Evolutionary conservation across 441 rosid genomes (phyloP).

Genomic region (Dalechampia spathulata): DNA sequence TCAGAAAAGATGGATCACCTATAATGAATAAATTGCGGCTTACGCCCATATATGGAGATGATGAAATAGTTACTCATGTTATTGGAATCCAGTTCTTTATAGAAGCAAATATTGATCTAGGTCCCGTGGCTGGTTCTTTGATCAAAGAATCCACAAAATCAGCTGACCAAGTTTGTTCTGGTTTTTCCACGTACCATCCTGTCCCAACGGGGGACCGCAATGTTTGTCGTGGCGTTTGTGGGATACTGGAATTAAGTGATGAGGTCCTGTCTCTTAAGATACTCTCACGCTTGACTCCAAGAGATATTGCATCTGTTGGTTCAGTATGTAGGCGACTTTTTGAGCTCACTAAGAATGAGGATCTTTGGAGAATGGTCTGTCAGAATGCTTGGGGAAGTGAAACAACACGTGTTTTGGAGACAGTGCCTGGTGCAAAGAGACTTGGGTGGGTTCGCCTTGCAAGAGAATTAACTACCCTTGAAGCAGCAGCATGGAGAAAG

Average conservation of each 20-base stretch:
- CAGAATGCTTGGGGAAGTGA: conserved; percentile 98
- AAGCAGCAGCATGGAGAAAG: conserved; percentile 95
- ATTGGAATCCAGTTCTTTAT: conserved; percentile 86
- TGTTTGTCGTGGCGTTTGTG: conserved; percentile 67
- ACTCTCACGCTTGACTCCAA: conserved; percentile 72
- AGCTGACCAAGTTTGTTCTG: conserved; percentile 33
- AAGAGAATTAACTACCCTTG: conserved; percentile 86
- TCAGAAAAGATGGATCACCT: conserved; percentile 88
- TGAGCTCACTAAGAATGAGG: conserved; percentile 77
- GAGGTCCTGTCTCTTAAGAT: conserved; percentile 78
- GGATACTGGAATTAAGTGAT: conserved; percentile 67
- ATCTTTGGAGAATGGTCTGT: conserved; percentile 93
- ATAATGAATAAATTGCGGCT: conserved; percentile 74
- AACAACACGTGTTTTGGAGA: conserved; percentile 75
- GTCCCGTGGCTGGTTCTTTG: conserved; percentile 54
- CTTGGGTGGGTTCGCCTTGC: conserved; percentile 89
- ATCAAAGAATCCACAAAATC: conserved; percentile 39
- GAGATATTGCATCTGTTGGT: conserved; percentile 84
- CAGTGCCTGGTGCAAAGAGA: conserved; percentile 84
- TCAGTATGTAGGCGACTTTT: conserved; percentile 60
- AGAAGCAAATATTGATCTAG: conserved; percentile 75
- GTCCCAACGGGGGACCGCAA: conserved; percentile 47
- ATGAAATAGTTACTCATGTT: conserved; percentile 69
- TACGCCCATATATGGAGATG: conserved; percentile 85
- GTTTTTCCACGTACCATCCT: conserved; percentile 28